Percentiles rank a stretch among this genome's conserved stretches.
phyloP scores from a whole-genome alignment of 2,329 filamentous ascomycete species.

The Chrysoporthe austroafricana region DNA sequence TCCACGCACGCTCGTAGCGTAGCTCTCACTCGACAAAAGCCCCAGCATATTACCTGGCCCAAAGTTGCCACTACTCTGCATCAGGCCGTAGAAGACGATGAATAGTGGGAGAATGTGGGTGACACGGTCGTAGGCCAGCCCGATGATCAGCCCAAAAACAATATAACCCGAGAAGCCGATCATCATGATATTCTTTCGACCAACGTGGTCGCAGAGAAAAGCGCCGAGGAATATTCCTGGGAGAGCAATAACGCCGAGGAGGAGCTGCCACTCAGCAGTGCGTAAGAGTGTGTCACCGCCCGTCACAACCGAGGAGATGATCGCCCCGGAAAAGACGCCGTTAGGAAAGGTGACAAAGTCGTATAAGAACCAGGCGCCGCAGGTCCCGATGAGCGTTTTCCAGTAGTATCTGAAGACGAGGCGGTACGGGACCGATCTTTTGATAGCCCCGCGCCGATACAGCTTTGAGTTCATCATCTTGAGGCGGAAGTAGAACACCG shows the following conservation, averaged over 20 bases:
- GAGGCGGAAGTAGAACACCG: constrained; percentile 57
- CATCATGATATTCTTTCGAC: constrained; percentile 54
- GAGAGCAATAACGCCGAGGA: constrained; percentile 39
- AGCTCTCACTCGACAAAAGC: constrained; percentile 49
- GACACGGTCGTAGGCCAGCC: constrained; percentile 49
- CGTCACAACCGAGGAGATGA: constrained; percentile 47
- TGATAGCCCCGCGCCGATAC: constrained; percentile 51
- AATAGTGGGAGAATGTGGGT: constrained; percentile 54
- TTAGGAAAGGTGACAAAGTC: constrained; percentile 61
- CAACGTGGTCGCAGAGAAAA: constrained; percentile 53
- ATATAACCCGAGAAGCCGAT: constrained; percentile 51
- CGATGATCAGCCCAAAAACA: constrained; percentile 53
- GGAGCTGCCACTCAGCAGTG: constrained; percentile 51
- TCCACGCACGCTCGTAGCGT: constrained; percentile 53
- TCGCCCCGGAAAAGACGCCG: constrained; percentile 58
- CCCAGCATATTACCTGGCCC: constrained; percentile 51
- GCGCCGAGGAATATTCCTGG: constrained; percentile 46
- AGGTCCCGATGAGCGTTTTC: constrained; percentile 51
- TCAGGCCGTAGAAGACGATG: constrained; percentile 55
- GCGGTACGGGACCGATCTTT: constrained; percentile 51
- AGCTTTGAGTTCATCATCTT: constrained; percentile 55
- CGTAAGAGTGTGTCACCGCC: constrained; percentile 44
- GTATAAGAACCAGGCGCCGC: constrained; percentile 55
- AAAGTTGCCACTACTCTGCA: constrained; percentile 52
- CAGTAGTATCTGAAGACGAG: constrained; percentile 53